Percentiles rank a stretch among this genome's conserved stretches.
phyloP scores from a whole-genome alignment of 2,329 filamentous ascomycete species.

The Botryotinia narcissicola region DNA sequence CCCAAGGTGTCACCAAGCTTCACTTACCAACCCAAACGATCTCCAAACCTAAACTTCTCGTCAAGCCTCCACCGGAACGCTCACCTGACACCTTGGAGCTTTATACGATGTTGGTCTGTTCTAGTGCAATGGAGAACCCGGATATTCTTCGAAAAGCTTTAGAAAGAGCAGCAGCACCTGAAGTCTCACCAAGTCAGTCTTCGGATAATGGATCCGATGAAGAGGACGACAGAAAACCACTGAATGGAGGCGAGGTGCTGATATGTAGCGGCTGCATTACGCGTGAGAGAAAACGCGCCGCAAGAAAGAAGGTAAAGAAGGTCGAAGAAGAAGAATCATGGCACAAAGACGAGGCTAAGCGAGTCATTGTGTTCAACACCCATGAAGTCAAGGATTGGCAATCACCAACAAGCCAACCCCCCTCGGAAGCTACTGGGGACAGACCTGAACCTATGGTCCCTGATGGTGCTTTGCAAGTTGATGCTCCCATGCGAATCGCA shows the following conservation, averaged over 20 bases:
- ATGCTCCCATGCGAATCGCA: conserved; percentile 90
- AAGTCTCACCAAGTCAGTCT: conserved; percentile 16
- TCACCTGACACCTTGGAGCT: conserved; percentile 75
- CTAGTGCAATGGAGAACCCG: conserved; percentile 80
- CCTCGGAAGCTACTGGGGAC: conserved; percentile 46
- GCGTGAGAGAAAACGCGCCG: conserved; percentile 85
- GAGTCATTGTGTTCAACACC: conserved; percentile 90
- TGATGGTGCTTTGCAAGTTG: conserved; percentile 69
- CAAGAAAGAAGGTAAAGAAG: conserved; percentile 89
- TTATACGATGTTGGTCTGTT: conserved; percentile 81
- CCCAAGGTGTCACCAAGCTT: conserved; percentile 71
- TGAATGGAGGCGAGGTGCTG: conserved; percentile 88
- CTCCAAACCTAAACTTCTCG: conserved; percentile 86
- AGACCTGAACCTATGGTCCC: conserved; percentile 48
- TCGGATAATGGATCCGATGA: conserved; percentile 39
- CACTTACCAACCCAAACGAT: conserved; percentile 89
- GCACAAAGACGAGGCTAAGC: conserved; percentile 72
- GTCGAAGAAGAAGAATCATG: conserved; percentile 89
- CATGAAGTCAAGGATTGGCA: conserved; percentile 84
- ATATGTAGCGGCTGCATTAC: conserved; percentile 92
- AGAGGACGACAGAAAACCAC: conserved; percentile 60
- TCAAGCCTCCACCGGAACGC: conserved; percentile 65
- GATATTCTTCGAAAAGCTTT: conserved; percentile 63
- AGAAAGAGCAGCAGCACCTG: conserved; percentile 43
- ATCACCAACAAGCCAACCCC: conserved; percentile 53